Base-by-base conservation (phyloP, 2,329 filamentous ascomycete genomes). In the Paramyrothecium sp. region DNA sequence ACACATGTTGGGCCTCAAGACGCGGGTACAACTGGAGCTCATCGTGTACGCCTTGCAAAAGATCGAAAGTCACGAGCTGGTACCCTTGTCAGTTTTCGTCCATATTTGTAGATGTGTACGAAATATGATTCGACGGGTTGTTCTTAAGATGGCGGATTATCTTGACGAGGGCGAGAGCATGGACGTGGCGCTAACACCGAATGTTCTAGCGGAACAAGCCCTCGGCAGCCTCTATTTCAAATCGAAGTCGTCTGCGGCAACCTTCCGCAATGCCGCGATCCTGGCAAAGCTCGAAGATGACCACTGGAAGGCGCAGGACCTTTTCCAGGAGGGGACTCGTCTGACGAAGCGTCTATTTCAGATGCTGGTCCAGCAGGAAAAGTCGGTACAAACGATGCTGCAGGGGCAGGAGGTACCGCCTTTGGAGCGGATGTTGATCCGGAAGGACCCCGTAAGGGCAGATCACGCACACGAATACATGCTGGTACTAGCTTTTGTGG, bases 401-500 rank as follows among this genome's bases (percentile, higher is more conserved):
- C 58, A 60, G 3, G 47, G 48, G 3, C 59, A 60, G n/a, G 57
- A 66, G 7, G 56, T 73, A n/a, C 59, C 69, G 12, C 61, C 64
- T 7, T 61, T 74, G n/a, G 73, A 75, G 11, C 61, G 64, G 11
- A 69, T 75, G 67, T 62, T 65, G 46, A 64, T 64, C 26, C 66
- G 74, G 8, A 62, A 58, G 54, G 74, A 76, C 56, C 67, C 68
- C 2, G 67, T 73, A 44, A 62, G 65, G 56, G 70, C 68, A 7
- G 63, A 67, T 85, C 61, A 73, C 16, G 71, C 65, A 1, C 84
- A 89, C 63, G 74, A 77, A 2, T 89, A 90, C 66, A 79, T 92
- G 68, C 80, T 86, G 51, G 79, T 84, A 1, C 74, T 92, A 21
- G 88, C 83, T 1, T 79, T 82, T 54, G 70, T 86, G n/a, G 81